Evolutionary conservation across 371 early-diverging fungal species (phyloP).

Genomic region (Rhizopus delemar): DNA sequence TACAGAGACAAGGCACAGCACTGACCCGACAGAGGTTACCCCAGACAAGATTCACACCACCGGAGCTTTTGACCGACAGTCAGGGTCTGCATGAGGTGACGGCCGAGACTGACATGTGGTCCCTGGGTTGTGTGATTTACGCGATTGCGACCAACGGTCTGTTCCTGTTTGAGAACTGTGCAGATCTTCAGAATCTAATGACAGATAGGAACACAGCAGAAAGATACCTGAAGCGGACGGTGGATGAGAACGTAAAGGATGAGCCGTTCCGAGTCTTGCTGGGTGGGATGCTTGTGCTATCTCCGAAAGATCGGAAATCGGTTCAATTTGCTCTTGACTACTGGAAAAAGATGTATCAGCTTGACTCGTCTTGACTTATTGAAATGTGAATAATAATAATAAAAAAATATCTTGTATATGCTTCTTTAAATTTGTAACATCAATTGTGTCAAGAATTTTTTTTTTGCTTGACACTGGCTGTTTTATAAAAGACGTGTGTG

Average conservation of each 20-base stretch:
- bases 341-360: constrained; percentile 19
- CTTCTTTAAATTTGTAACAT: no score
- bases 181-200: constrained; percentile 8
- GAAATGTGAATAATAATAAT: no score
- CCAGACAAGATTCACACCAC: constrained; percentile 8
- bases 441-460: no score
- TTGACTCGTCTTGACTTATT: constrained; percentile 4
- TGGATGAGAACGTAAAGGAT: constrained; percentile 12
- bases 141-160: constrained; percentile 12
- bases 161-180: constrained; percentile 7
- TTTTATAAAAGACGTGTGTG: no score
- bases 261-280: constrained; percentile 1
- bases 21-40: neutral
- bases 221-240: neutral
- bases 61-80: constrained; percentile 5
- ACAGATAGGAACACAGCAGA: neutral
- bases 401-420: no score
- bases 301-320: constrained; percentile 17
- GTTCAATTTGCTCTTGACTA: constrained; percentile 6
- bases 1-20: neutral
- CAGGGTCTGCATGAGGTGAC: neutral
- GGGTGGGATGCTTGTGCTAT: constrained; percentile 15
- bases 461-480: no score
- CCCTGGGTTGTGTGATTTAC: constrained; percentile 24
- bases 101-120: constrained; percentile 21